Conservation (phyloP, 2,329 filamentous ascomycete genomes). For the Claviceps digitariae region DNA sequence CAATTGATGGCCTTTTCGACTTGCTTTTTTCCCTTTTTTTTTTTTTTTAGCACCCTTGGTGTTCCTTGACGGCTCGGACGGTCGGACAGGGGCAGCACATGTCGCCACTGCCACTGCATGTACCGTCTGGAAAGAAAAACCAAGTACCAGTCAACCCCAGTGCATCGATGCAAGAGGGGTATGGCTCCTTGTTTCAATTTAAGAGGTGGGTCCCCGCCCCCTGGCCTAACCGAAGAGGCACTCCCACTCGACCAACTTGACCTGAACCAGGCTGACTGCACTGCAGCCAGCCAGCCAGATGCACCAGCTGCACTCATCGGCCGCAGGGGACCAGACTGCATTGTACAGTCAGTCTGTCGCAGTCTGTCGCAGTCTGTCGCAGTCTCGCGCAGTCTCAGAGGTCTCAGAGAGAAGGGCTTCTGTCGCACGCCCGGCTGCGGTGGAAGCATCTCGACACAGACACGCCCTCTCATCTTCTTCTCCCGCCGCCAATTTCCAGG, state of each 20-base stretch:
- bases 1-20: too few relatives aligned
- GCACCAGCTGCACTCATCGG: not conserved
- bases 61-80: not conserved
- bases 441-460: not conserved
- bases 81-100: constrained; percentile 6
- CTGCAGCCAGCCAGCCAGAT: constrained; percentile 1
- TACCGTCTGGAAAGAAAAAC: not conserved
- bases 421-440: constrained; percentile 1
- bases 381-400: not conserved
- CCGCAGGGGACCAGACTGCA: not conserved
- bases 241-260: not conserved
- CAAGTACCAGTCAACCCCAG: not conserved
- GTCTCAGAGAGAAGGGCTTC: not conserved
- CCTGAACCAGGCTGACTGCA: not conserved
- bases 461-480: too few relatives aligned
- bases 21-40: too few relatives aligned
- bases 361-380: not conserved
- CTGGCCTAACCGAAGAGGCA: not conserved
- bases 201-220: not conserved
- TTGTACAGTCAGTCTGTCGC: too few relatives aligned
- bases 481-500: not conserved
- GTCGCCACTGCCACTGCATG: not conserved
- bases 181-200: not conserved
- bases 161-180: not conserved
- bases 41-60: too few relatives aligned